Base-by-base conservation (phyloP, 192 early-diverging fungal genomes). In the Entomortierella chlamydospora region DNA sequence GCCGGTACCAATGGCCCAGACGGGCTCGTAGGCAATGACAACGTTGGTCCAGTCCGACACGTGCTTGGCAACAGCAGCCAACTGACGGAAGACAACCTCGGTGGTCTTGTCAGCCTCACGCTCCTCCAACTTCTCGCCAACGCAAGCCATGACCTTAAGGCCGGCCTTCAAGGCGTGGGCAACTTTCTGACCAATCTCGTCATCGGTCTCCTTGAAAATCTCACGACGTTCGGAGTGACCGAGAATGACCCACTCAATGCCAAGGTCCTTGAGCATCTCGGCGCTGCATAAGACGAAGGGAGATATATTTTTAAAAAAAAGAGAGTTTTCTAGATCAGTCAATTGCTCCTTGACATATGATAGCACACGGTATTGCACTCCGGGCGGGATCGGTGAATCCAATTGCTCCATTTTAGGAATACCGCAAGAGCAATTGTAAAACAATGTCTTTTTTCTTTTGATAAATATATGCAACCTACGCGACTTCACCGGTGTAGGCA, bases 1-100 rank as follows among this genome's bases (percentile, higher is more conserved):
- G 68, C 98, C 98, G 22, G 98, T 99, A 57, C 98, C 97, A 73
- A 99, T 99, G 37, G 98, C 98, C 98, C 98, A 99, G 61, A 99
- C 98, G 59, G 98, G 98, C 88, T 99, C 98, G 84, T 99, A 99
- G 70, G 98, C 98, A 86, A 99, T 88, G 17, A 99, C 97, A 68
- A 99, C 89, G 80, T 95, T 89, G 55, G 83, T 84, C 98, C 98
- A 99, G 87, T 98, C 94, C 50, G 82, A 80, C 72, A 98, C 72
- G 47, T 87, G 84, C 58, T 88, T 86, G 70, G 91, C 88, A 61
- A 98, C 92, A 47, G 95, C 95, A 80, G 89, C 87, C 55, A 99
- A 87, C 87, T 99, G 98, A 59, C 93, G 86, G 87, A 92, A 90
- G 45, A 96, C 90, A 30, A 98, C 94, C 12, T 91, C 88, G 82